These are phyloP conservation scores for Coemansia sp. DNA, from an alignment of 192 early-diverging fungal species.

Conservation along the genomic window DNA sequence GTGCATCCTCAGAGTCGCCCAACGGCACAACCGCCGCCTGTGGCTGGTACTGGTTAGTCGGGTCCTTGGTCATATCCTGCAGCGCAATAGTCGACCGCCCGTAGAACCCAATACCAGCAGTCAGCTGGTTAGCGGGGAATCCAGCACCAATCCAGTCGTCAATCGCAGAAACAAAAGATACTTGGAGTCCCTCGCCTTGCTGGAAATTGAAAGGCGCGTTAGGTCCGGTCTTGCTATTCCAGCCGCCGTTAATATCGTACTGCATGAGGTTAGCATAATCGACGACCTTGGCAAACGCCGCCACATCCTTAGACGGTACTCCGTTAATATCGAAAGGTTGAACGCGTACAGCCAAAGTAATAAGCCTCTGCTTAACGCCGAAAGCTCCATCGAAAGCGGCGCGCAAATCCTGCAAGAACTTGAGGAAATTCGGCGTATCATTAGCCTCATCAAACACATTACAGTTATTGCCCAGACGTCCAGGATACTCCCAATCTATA, in stretches of 20 bases:
- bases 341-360: conserved; percentile 70
- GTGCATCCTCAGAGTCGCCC: conserved; percentile 60
- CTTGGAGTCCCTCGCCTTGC: conserved; percentile 32
- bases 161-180: conserved; percentile 59
- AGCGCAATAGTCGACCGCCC: conserved; percentile 58
- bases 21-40: conserved; percentile 42
- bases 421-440: conserved; percentile 69
- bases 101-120: conserved; percentile 67
- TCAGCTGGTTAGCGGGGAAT: conserved; percentile 65
- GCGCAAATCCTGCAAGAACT: conserved; percentile 64
- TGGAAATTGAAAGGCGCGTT: conserved; percentile 64
- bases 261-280: conserved; percentile 74
- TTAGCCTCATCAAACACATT: conserved; percentile 57
- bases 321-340: conserved; percentile 61
- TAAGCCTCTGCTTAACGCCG: conserved; percentile 56
- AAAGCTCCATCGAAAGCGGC: conserved; percentile 20
- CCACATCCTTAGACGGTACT: conserved; percentile 59
- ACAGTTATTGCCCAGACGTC: conserved; percentile 46
- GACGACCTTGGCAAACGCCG: conserved; percentile 66
- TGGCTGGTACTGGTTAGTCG: conserved; percentile 54
- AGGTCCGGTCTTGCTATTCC: conserved; percentile 62
- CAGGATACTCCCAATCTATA: conserved; percentile 79
- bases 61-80: conserved; percentile 59
- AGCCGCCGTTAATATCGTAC: conserved; percentile 67
- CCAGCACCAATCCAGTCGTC: conserved; percentile 61